A percentile compares a stretch with the other conserved stretches of the same genome.
Evolutionary conservation across 108 stramenopile genomes (phyloP).

Genomic region (Skeletonema potamos): DNA sequence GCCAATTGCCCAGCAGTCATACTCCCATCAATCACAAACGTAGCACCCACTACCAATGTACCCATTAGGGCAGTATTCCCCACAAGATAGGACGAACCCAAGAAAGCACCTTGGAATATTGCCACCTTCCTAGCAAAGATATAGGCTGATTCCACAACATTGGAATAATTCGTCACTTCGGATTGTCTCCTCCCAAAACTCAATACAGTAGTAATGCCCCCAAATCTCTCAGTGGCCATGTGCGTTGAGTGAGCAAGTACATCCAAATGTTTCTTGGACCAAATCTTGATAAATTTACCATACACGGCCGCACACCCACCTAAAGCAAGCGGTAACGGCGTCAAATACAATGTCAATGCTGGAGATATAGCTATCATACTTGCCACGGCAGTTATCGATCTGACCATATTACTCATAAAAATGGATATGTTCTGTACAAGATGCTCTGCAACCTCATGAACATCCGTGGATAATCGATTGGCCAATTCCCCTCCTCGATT

Average conservation of each 20-base stretch:
- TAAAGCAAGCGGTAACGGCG: slow-evolving; percentile 17
- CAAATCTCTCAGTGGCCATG: slow-evolving; percentile 42
- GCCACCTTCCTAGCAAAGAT: slow-evolving; percentile 40
- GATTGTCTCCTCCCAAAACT: slow-evolving; percentile 29
- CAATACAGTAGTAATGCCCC: slow-evolving; percentile 39
- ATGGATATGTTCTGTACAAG: slow-evolving; percentile 41
- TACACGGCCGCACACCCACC: slow-evolving; percentile 32
- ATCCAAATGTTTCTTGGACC: slow-evolving; percentile 43
- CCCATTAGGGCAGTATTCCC: slow-evolving; percentile 35
- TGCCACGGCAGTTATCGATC: slow-evolving; percentile 26
- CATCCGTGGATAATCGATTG: slow-evolving; percentile 47
- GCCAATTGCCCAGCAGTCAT: slow-evolving; percentile 40
- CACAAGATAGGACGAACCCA: slow-evolving; percentile 40
- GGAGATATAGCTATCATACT: slow-evolving; percentile 37
- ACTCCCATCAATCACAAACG: slow-evolving; percentile 22
- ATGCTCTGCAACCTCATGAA: slow-evolving; percentile 49
- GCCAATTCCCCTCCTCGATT: slow-evolving; percentile 44
- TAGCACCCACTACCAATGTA: slow-evolving; percentile 28
- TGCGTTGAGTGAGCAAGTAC: slow-evolving; percentile 45
- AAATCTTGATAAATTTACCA: slow-evolving; percentile 28
- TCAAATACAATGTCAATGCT: slow-evolving; percentile 25
- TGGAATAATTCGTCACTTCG: slow-evolving; percentile 30
- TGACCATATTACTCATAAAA: slow-evolving; percentile 32
- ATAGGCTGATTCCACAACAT: slow-evolving; percentile 43
- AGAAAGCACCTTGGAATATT: slow-evolving; percentile 41